Evolutionary conservation across 495 filamentous ascomycete genomes (phyloP), one percentile per base, ranked within the genome.

Genomic region (Pyrenopolyporus hunteri): DNA sequence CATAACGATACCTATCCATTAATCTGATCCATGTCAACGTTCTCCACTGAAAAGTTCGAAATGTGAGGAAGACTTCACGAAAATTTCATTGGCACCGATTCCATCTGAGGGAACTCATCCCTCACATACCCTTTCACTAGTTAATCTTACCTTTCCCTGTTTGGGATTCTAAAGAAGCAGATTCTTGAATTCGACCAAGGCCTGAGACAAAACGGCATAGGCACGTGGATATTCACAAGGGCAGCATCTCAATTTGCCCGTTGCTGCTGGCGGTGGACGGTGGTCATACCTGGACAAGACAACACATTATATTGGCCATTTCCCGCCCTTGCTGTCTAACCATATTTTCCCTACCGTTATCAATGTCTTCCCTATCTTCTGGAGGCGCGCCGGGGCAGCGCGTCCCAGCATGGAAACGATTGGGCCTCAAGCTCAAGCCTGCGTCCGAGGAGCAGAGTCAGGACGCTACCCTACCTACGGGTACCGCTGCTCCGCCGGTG

Each of bases 391-490:
- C 66, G 59, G 52, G 68, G 25, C 71, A 76, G 66, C 81, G 80
- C 68, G 78, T 89, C 40, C 88, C 89, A 14, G 87, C 89, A 49
- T 91, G 87, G 88, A 91, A 90, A 74, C 82, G 87, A 77, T 75
- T 91, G 70, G 89, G 87, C 43, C 77, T 90, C 69, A 88, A 90
- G 80, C 80, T 89, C 73, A 92, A 91, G 53, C 55, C 75, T 70
- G 73, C 73, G 69, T 82, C 80, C 59, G 78, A 79, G 32, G 80
- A 59, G 32, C 57, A 49, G 49, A 63, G 57, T 49, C 62, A 71
- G 39, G 55, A 67, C 56, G 59, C 39, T 67, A 64, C 66, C 59
- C 59, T 66, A 57, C 48, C 26, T 64, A 52, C 66, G 47, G 65
- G 39, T 35, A 47, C 64, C 43, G 42, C 54, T 56, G 32, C 46